Conservation (phyloP, 768 basidiomycete genomes). For the Tylopilus rubrobrunneus region DNA sequence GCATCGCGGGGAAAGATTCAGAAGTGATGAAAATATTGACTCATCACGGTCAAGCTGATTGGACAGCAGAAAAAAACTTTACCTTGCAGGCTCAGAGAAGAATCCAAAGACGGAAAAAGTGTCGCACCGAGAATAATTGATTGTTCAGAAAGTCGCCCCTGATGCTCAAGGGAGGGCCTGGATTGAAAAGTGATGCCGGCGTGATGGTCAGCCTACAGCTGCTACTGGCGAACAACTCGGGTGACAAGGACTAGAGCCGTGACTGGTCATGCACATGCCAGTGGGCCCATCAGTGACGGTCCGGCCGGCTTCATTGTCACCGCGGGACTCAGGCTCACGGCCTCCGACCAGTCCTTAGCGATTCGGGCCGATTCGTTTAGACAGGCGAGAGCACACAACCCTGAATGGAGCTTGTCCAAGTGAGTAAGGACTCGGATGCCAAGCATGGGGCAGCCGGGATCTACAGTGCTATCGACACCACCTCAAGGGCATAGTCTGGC, state of each 20-base stretch:
- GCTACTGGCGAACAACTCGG: no score
- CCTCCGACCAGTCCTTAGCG: background rate
- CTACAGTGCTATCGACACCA: no score
- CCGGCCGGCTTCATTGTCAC: background rate
- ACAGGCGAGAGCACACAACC: background rate
- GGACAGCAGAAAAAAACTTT: background rate
- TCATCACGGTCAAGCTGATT: background rate
- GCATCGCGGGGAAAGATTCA: constrained; percentile 8
- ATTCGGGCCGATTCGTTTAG: background rate
- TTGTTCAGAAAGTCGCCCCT: no score
- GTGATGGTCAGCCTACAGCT: background rate
- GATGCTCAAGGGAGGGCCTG: no score
- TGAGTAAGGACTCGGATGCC: no score
- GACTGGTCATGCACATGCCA: no score
- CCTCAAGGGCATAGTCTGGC: background rate
- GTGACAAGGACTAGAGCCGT: background rate
- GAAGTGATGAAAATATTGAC: constrained; percentile 6
- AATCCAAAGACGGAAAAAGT: background rate
- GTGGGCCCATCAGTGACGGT: no score
- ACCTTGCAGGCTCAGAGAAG: constrained; percentile 2
- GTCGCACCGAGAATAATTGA: background rate
- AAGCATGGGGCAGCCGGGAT: no score
- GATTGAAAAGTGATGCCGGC: background rate
- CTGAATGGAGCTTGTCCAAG: background rate
- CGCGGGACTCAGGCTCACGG: no score